Base-by-base conservation (phyloP, 108 stramenopile species). In the Seminavis robusta region DNA sequence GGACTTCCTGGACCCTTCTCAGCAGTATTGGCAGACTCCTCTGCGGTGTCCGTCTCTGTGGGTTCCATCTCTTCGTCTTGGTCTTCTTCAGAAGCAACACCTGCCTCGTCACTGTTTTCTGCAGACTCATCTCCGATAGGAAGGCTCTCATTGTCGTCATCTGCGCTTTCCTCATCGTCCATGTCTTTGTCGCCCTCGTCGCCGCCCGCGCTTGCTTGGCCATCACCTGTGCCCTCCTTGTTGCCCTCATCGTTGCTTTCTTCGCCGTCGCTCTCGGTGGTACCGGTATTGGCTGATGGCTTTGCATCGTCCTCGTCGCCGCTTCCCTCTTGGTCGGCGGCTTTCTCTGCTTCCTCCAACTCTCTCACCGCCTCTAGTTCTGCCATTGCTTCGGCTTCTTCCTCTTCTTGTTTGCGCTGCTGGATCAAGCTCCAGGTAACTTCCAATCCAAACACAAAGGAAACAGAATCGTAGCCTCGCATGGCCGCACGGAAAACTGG, bases 361-460 rank as follows among this genome's bases (percentile, higher is more conserved):
- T 67, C 73, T 47, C 66, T 56, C n/a, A 59, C 46, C 27, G 47
- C 55, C 27, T 90, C 69, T 2, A 86, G 63, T 47, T 84, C 86
- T 27, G 73, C 47, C 80, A 83, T 56, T 3, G 84, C 84, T 44
- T 68, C 54, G 23, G 58, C 63, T 36, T 94, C 90, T 56, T 91
- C 92, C 45, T 95, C 96, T 44, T 93, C 86, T 54, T 93, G 85
- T 48, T 90, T 76, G 9, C 89, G 79, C 59, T 90, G 76, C 55
- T 94, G 89, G 33, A 97, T 84, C 45, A 94, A 61, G 47, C 79
- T 76, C 94, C 95, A 95, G 17, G 92, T 95, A 15, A 97, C 93
- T 67, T 94, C 95, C 52, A 96, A 71, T 9, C 94, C 95, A 73
- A 98, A 98, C 9, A 96, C 87, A 65, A 96, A 98, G 33, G 89